Evolutionary conservation across 768 basidiomycete species (phyloP).

Genomic region (Chalciporus chontae): DNA sequence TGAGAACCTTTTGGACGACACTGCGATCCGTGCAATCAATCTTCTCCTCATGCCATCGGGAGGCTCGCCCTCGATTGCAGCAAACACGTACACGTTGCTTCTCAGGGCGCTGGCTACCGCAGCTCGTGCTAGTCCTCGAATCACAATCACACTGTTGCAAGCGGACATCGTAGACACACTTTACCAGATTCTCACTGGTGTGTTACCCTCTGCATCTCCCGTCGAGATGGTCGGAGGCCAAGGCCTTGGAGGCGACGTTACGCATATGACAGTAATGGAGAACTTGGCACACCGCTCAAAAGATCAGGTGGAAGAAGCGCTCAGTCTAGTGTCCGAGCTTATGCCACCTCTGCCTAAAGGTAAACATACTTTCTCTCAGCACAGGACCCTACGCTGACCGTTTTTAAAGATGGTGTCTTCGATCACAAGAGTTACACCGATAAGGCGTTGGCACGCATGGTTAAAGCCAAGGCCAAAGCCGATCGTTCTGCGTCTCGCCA

Average conservation of each 20-base stretch:
- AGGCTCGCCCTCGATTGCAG: conserved; percentile 79
- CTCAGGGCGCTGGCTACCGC: conserved; percentile 86
- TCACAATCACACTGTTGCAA: conserved; percentile 81
- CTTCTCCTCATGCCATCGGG: conserved; percentile 81
- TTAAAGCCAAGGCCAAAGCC: conserved; percentile 73
- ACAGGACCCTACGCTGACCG: too few relatives aligned
- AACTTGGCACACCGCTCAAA: conserved; percentile 95
- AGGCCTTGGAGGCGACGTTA: conserved; percentile 82
- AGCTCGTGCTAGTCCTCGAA: conserved; percentile 83
- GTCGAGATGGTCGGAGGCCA: conserved; percentile 60
- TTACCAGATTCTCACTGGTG: conserved; percentile 94
- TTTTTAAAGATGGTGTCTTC: too few relatives aligned
- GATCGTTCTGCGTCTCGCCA: conserved; percentile 72
- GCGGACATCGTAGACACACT: conserved; percentile 90
- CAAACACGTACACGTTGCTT: conserved; percentile 85
- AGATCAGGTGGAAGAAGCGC: conserved; percentile 93
- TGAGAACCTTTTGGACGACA: conserved; percentile 78
- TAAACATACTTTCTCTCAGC: too few relatives aligned
- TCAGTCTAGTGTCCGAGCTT: conserved; percentile 85
- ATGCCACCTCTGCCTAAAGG: conserved; percentile 93
- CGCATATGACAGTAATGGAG: conserved; percentile 98
- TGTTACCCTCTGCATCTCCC: conserved; percentile 66
- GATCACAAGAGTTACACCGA: too few relatives aligned
- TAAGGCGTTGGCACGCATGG: too few relatives aligned
- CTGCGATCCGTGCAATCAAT: conserved; percentile 80